A percentile compares a stretch with the other conserved stretches of the same genome.
Evolutionary conservation across 2,329 filamentous ascomycete genomes (phyloP).

Genomic region (Ceratocystis papillata): DNA sequence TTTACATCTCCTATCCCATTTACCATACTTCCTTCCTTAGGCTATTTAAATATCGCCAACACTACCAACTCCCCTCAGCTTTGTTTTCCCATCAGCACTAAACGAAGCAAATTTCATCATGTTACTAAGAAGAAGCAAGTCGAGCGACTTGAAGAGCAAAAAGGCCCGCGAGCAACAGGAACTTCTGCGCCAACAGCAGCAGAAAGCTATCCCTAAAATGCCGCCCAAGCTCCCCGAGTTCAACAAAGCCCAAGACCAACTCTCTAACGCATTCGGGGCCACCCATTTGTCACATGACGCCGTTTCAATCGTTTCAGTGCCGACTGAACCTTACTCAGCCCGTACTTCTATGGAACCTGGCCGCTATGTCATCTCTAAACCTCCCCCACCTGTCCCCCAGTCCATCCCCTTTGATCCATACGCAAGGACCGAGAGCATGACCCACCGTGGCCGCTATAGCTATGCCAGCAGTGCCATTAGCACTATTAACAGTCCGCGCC

Average conservation of each 20-base stretch:
- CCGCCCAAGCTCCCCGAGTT: slow-evolving; percentile 45
- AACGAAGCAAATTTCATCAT: slow-evolving; percentile 38
- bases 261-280: slow-evolving; percentile 37
- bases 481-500: slow-evolving; percentile 83
- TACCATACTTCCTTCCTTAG: too few species aligned
- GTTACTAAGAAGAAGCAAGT: slow-evolving; percentile 58
- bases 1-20: too few species aligned
- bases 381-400: slow-evolving; percentile 42
- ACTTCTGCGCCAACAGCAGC: slow-evolving; percentile 40
- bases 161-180: slow-evolving; percentile 51
- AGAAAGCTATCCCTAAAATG: slow-evolving; percentile 37
- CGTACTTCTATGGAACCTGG: slow-evolving; percentile 46
- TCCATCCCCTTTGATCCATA: slow-evolving; percentile 59
- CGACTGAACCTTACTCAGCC: slow-evolving; percentile 33
- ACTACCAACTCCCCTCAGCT: not conserved
- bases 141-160: slow-evolving; percentile 52
- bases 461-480: slow-evolving; percentile 88
- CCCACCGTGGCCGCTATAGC: slow-evolving; percentile 88
- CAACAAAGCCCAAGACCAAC: slow-evolving; percentile 39
- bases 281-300: slow-evolving; percentile 52
- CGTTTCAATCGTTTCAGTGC: slow-evolving; percentile 47
- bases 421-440: slow-evolving; percentile 84
- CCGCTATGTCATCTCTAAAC: slow-evolving; percentile 35
- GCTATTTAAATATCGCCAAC: not conserved
- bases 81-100: not conserved